A percentile compares a stretch with the other conserved stretches of the same genome.
These are phyloP conservation scores for Kurtzmaniella quercitrusa DNA, from an alignment of 1,139 yeast species.

Conservation along the genomic window DNA sequence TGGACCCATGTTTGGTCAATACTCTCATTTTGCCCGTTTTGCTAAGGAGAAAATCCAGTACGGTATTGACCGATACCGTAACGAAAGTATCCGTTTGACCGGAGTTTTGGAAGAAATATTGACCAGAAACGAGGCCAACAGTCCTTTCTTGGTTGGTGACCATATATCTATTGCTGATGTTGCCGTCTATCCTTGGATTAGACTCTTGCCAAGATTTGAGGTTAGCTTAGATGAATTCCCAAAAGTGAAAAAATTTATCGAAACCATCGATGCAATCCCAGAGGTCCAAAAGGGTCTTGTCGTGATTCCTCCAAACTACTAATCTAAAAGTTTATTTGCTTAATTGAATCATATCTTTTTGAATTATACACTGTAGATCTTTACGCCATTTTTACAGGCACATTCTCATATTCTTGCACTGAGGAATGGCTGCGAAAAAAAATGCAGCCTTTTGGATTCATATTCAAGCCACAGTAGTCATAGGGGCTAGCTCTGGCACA, in stretches of 20 bases:
- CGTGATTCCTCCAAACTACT: not conserved
- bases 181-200: constrained; percentile 39
- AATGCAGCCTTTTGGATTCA: not conserved
- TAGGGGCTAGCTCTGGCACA: constrained; percentile 12
- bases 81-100: constrained; percentile 49
- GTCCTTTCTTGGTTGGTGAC: constrained; percentile 52
- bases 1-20: constrained; percentile 63
- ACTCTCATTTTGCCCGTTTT: constrained; percentile 37
- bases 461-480: constrained; percentile 7
- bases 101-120: constrained; percentile 50
- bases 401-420: too few relatives aligned
- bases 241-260: constrained; percentile 39
- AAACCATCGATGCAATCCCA: constrained; percentile 30
- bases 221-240: constrained; percentile 43
- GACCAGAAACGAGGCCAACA: constrained; percentile 30
- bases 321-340: too few relatives aligned
- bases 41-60: constrained; percentile 49
- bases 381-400: too few relatives aligned
- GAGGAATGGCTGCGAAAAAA: not conserved
- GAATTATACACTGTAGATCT: not conserved
- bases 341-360: too few relatives aligned
- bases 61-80: constrained; percentile 47
- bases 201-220: constrained; percentile 14
- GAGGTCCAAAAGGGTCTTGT: constrained; percentile 33
- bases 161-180: constrained; percentile 54